Conservation (phyloP, 129 eudicot species). For the Sambucus nigra region DNA sequence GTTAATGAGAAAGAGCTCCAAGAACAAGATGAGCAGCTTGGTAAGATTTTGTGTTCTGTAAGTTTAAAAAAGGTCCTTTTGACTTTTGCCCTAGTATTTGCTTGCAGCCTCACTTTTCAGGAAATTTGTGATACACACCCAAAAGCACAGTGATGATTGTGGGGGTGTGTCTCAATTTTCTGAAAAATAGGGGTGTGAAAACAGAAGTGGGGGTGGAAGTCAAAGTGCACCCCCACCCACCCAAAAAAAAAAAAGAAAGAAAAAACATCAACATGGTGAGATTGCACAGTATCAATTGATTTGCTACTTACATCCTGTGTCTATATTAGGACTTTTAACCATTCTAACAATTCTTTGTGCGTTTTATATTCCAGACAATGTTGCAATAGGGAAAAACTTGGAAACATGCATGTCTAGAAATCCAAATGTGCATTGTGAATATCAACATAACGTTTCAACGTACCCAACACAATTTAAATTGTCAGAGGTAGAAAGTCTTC, state of each 20-base stretch:
- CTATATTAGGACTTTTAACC: background rate
- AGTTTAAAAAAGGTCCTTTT: too few relatives aligned
- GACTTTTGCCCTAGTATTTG: background rate
- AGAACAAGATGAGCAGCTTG: constrained; percentile 8
- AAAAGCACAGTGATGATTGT: background rate
- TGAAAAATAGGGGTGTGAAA: too few relatives aligned
- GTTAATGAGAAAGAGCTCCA: constrained; percentile 6
- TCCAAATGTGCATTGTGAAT: background rate
- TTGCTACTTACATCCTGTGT: background rate
- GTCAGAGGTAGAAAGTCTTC: too few relatives aligned
- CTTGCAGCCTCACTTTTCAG: too few relatives aligned
- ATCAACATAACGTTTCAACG: too few relatives aligned
- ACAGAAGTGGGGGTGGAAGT: too few relatives aligned
- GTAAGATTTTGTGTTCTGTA: background rate
- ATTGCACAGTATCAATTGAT: too few relatives aligned
- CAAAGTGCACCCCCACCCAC: too few relatives aligned
- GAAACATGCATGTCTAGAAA: background rate
- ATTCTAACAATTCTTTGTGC: background rate
- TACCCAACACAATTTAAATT: too few relatives aligned
- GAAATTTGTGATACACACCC: too few relatives aligned
- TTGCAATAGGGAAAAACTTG: constrained; percentile 7
- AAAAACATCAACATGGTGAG: too few relatives aligned
- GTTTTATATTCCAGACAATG: background rate
- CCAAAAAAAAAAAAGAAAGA: background rate
- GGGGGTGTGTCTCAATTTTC: too few relatives aligned